A percentile compares a stretch with the other conserved stretches of the same genome.
phyloP scores from a whole-genome alignment of 2,329 filamentous ascomycete genomes.

The Penicillium sp. region DNA sequence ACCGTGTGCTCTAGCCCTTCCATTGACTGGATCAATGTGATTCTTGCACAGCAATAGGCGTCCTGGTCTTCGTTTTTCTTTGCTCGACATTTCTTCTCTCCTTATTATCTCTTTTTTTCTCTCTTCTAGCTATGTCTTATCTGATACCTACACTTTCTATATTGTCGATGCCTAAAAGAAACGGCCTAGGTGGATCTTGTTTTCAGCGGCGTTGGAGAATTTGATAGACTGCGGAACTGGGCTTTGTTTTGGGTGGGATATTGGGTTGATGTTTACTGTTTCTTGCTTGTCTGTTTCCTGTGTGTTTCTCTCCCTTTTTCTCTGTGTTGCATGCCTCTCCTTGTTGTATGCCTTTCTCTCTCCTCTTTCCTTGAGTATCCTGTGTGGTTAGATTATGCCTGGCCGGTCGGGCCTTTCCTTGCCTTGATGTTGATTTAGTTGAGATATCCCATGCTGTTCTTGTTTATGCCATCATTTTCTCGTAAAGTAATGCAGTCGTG shows the following conservation, averaged over 20 bases:
- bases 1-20: slow-evolving; percentile 34
- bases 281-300: background rate
- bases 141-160: slow-evolving; percentile 10
- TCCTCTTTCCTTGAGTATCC: slow-evolving; percentile 10
- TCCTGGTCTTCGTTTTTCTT: slow-evolving; percentile 13
- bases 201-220: slow-evolving; percentile 13
- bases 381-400: background rate
- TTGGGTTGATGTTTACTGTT: background rate
- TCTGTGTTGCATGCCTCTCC: background rate
- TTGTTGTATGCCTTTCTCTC: background rate
- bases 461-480: background rate
- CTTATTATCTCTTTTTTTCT: slow-evolving; percentile 14
- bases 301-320: background rate
- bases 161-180: slow-evolving; percentile 2
- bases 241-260: background rate
- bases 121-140: slow-evolving; percentile 24
- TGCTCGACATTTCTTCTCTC: too few species aligned
- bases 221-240: slow-evolving; percentile 1
- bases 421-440: slow-evolving; percentile 16
- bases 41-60: slow-evolving; percentile 19
- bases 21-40: background rate
- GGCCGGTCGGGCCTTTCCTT: slow-evolving; percentile 4
- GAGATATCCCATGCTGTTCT: slow-evolving; percentile 28
- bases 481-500: background rate
- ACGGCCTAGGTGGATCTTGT: background rate